Evolutionary conservation across 164 flowering plant genomes (phyloP).

Genomic region (Umbellularia californica): DNA sequence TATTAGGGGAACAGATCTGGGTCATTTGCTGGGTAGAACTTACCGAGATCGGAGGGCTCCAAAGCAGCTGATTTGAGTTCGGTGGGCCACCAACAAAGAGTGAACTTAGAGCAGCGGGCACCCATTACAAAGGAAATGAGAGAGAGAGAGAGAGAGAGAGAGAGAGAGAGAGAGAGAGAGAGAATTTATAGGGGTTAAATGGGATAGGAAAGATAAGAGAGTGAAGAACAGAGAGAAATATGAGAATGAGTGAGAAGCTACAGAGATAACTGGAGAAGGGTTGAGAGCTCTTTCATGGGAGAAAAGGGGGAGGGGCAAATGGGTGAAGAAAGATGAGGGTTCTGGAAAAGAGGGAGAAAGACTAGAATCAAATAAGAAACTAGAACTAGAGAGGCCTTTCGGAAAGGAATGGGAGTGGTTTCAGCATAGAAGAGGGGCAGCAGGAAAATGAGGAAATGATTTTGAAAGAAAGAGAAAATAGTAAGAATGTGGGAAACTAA

Average conservation of each 20-base stretch:
- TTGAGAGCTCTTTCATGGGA: neutral
- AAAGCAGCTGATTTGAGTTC: slow-evolving; percentile 53
- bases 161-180: too few species aligned
- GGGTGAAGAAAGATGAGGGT: neutral
- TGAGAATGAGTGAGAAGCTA: too few species aligned
- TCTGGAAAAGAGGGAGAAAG: too few species aligned
- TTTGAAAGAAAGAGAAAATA: too few species aligned
- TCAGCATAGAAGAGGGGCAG: neutral
- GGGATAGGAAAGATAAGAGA: too few species aligned
- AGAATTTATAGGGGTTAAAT: too few species aligned
- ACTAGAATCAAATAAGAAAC: neutral
- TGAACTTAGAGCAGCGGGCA: slow-evolving; percentile 68
- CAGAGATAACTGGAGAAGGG: too few species aligned
- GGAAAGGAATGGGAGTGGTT: neutral
- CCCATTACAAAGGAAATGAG: slow-evolving; percentile 45
- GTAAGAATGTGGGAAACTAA: too few species aligned
- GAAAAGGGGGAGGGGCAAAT: neutral
- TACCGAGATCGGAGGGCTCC: slow-evolving; percentile 63
- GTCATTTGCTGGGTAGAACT: neutral
- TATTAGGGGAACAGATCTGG: neutral
- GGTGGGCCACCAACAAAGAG: slow-evolving; percentile 75
- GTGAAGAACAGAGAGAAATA: too few species aligned
- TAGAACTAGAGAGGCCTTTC: neutral
- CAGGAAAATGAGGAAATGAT: neutral
- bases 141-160: slow-evolving; percentile 8